phyloP scores from a whole-genome alignment of 2,329 filamentous ascomycete species.

The Colletotrichum scovillei region DNA sequence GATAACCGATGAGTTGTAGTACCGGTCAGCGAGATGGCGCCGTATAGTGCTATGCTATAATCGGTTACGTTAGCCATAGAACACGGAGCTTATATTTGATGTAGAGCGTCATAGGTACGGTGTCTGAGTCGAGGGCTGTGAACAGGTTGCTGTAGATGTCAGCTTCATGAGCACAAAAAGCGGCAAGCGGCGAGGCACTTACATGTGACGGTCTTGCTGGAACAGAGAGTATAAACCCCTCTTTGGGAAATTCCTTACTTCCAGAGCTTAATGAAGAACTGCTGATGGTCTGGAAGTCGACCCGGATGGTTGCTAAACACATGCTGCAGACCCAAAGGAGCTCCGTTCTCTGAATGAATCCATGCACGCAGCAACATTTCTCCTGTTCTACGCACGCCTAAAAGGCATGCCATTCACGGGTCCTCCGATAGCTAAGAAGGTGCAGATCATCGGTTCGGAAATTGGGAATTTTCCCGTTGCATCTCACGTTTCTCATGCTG shows the following conservation, averaged over 20 bases:
- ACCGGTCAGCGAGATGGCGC: background rate
- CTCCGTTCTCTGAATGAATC: no score
- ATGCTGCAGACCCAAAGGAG: no score
- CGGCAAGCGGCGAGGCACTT: background rate
- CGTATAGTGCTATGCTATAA: background rate
- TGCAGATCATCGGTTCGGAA: no score
- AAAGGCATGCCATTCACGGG: no score
- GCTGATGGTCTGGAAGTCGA: no score
- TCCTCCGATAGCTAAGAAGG: no score
- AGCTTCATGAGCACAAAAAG: background rate
- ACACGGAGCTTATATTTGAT: background rate
- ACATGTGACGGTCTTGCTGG: constrained; percentile 1
- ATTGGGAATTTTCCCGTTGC: no score
- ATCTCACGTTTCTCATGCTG: no score
- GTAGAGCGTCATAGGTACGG: background rate
- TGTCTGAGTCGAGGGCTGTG: background rate
- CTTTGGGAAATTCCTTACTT: background rate
- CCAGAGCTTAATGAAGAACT: background rate
- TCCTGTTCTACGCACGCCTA: no score
- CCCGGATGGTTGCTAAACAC: no score
- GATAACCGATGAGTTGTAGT: background rate
- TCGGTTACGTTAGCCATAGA: background rate
- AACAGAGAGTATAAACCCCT: background rate
- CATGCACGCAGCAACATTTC: no score
- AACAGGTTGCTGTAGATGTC: background rate